Percentiles rank a stretch among this genome's conserved stretches.
These are phyloP conservation scores for Isoetes taiwanensis DNA, from an alignment of 75 land plant genomes.

Conservation along the genomic window DNA sequence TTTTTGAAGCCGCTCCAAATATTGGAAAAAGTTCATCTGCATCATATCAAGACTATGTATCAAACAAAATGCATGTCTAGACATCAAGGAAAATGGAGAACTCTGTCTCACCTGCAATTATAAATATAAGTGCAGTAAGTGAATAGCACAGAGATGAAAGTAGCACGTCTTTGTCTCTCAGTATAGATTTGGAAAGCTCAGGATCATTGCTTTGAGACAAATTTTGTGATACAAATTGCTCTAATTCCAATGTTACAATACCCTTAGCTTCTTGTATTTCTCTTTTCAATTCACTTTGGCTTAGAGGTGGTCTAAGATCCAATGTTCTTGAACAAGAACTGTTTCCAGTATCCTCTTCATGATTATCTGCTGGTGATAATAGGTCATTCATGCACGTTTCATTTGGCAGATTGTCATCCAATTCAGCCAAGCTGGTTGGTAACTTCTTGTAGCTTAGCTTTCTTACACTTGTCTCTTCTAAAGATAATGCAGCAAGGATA, in stretches of 20 bases:
- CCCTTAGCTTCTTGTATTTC: too few species aligned
- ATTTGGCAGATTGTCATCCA: too few species aligned
- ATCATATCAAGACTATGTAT: neutral
- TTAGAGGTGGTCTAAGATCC: too few species aligned
- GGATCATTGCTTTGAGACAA: neutral
- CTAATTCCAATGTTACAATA: neutral
- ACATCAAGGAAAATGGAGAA: neutral
- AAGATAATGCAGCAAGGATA: conserved; percentile 4
- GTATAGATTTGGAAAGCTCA: neutral
- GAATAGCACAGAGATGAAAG: conserved; percentile 16
- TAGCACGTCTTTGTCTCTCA: conserved; percentile 15
- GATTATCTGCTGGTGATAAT: too few species aligned
- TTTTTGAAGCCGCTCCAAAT: conserved; percentile 19
- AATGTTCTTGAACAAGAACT: too few species aligned
- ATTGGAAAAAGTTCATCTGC: conserved; percentile 27
- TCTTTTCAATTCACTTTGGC: too few species aligned
- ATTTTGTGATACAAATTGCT: neutral
- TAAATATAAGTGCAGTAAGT: conserved; percentile 20
- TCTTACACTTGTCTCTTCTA: conserved; percentile 19
- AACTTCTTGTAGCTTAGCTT: too few species aligned
- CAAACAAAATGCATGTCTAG: neutral
- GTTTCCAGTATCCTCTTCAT: too few species aligned
- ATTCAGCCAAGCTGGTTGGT: too few species aligned
- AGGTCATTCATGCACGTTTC: too few species aligned
- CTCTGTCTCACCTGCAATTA: conserved; percentile 12